A percentile compares a stretch with the other conserved stretches of the same genome.
Evolutionary conservation across 176 grass and related monocot genomes (phyloP).

Genomic region (Lolium perenne): DNA sequence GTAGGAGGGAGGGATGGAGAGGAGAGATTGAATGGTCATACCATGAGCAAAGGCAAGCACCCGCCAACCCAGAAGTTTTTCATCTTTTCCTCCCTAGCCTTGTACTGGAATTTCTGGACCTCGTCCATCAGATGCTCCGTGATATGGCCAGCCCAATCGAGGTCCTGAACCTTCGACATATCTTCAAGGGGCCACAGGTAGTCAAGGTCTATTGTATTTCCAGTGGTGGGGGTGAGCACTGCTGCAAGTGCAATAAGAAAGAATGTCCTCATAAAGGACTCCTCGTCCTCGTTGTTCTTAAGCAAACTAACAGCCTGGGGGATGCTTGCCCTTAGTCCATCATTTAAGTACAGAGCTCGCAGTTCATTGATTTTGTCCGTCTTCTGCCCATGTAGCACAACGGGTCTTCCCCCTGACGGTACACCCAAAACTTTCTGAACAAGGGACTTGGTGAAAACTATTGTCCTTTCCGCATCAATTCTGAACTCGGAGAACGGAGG

Average conservation of each 20-base stretch:
- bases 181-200: slow-evolving; percentile 21
- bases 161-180: slow-evolving; percentile 5
- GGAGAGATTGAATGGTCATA: neutral
- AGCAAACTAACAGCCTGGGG: slow-evolving; percentile 6
- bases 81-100: slow-evolving; percentile 12
- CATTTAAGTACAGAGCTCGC: neutral
- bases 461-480: neutral
- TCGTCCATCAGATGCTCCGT: slow-evolving; percentile 23
- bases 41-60: slow-evolving; percentile 14
- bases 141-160: slow-evolving; percentile 21
- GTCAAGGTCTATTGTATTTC: slow-evolving; percentile 33
- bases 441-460: slow-evolving; percentile 19
- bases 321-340: neutral
- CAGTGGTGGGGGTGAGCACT: slow-evolving; percentile 27
- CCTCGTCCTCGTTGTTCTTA: slow-evolving; percentile 15
- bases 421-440: slow-evolving; percentile 26
- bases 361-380: slow-evolving; percentile 18
- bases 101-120: slow-evolving; percentile 28
- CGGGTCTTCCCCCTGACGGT: neutral
- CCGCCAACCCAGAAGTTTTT: slow-evolving; percentile 13
- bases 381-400: slow-evolving; percentile 17
- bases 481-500: slow-evolving; percentile 21
- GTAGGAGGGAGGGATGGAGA: neutral
- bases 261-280: slow-evolving; percentile 33
- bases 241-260: slow-evolving; percentile 19